These are phyloP conservation scores for Aspergillus glaucus DNA, from an alignment of 2,329 filamentous ascomycete genomes.

Conservation along the genomic window DNA sequence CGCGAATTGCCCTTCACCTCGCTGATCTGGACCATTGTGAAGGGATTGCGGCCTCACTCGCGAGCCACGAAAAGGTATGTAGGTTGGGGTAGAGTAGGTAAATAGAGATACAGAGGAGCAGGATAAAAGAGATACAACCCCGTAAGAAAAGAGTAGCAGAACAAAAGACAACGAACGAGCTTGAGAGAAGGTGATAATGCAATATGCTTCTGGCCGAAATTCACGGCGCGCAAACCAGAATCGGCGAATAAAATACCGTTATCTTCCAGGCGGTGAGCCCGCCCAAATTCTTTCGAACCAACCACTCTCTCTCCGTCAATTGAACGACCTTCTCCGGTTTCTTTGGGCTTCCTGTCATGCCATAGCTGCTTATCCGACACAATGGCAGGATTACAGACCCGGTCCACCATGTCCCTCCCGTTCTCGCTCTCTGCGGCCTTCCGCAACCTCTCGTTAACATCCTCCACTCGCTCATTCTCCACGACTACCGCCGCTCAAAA, in stretches of 20 bases:
- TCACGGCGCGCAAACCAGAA: conserved; percentile 22
- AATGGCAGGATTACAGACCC: conserved; percentile 28
- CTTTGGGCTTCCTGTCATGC: conserved; percentile 10
- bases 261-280: conserved; percentile 30
- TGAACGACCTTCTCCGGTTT: neutral
- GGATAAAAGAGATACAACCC: conserved; percentile 7
- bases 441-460: conserved; percentile 32
- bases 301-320: neutral
- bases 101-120: conserved; percentile 4
- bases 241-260: conserved; percentile 23
- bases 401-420: conserved; percentile 24
- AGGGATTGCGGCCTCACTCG: conserved; percentile 18
- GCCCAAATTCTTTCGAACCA: conserved; percentile 14
- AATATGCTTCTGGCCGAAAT: conserved; percentile 27
- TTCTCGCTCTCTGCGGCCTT: conserved; percentile 34
- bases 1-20: conserved; percentile 91
- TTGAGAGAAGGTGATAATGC: neutral
- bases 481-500: conserved; percentile 29
- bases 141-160: neutral
- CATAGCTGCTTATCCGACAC: conserved; percentile 7
- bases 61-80: conserved; percentile 13
- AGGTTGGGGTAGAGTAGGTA: neutral
- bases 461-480: conserved; percentile 33
- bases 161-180: neutral
- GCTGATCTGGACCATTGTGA: conserved; percentile 76